Conservation (phyloP, 1,284 basidiomycete genomes). For the Veloporphyrellus conicus region DNA sequence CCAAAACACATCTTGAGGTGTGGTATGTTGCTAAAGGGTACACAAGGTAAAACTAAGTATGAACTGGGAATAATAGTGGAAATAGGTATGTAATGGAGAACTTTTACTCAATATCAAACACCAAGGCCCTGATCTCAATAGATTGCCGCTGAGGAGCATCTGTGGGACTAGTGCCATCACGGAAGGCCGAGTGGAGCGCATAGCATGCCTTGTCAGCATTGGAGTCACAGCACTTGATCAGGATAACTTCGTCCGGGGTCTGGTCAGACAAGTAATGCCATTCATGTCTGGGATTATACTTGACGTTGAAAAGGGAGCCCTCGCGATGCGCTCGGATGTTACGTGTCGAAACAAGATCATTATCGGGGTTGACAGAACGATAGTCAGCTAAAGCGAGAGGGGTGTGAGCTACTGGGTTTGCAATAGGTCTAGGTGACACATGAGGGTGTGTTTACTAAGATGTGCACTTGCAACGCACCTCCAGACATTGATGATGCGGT, state of each 20-base stretch:
- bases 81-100: not conserved
- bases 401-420: constrained; percentile 34
- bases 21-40: no score
- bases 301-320: constrained; percentile 18
- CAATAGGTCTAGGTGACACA: constrained; percentile 35
- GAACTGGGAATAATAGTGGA: no score
- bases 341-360: constrained; percentile 15
- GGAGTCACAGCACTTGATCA: constrained; percentile 50
- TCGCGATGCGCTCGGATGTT: constrained; percentile 10
- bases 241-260: constrained; percentile 44
- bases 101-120: constrained; percentile 23
- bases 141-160: constrained; percentile 38
- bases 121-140: constrained; percentile 29
- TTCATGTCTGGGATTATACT: constrained; percentile 39
- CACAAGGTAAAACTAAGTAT: no score
- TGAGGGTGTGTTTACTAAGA: not conserved
- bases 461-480: constrained; percentile 15
- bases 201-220: constrained; percentile 38
- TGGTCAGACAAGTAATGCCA: constrained; percentile 50
- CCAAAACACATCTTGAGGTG: no score
- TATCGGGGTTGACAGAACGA: constrained; percentile 12
- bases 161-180: constrained; percentile 36
- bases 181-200: constrained; percentile 48
- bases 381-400: constrained; percentile 23
- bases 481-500: constrained; percentile 56